Base-by-base conservation (phyloP, 495 filamentous ascomycete species). In the Penicillium lividum region DNA sequence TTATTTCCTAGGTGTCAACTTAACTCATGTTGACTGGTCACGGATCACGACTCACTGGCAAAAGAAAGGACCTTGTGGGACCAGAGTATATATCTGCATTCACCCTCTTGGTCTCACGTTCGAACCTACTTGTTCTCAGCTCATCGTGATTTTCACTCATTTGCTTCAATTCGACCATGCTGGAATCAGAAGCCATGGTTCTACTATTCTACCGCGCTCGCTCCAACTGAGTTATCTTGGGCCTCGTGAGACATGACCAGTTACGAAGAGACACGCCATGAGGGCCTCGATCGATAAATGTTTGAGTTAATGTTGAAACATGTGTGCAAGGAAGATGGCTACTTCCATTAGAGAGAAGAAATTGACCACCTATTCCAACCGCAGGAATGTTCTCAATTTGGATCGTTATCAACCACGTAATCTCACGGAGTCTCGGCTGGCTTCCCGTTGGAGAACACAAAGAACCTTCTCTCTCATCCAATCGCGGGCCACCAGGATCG, bases 401-500 rank as follows among this genome's bases (percentile, higher is more conserved):
- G 43, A 40, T 13, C 6, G 15, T 6, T 27, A 27, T 47, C n/a
- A 15, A 22, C 38, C 27, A 18, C 10, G 43, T 22, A 33, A 49
- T 16, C 2, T 5, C 13, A 30, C 11, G 28, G 5, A 49, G 15
- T 25, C 15, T 47, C 53, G 53, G 53, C 18, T 28, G 27, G n/a
- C 53, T 27, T 29, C n/a, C 53, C 53, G 53, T 55, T 45, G 53
- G 53, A 45, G 53, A 46, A 29, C 33, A 29, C 9, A 33, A 50
- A 16, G 31, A 22, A n/a, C 18, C 16, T 10, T 46, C 8, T 28
- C 22, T 1, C 18, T 28, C 9, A 28, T 15, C 22, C 22, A 47
- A 47, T 13, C 22, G 11, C 8, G 13, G 28, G n/a, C 13, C 46
- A 28, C 28, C 13, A 15, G 46, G 46, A 49, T 49, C 15, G 16